These are phyloP conservation scores for Colletotrichum kahawae DNA, from an alignment of 2,329 filamentous ascomycete genomes.

Conservation along the genomic window DNA sequence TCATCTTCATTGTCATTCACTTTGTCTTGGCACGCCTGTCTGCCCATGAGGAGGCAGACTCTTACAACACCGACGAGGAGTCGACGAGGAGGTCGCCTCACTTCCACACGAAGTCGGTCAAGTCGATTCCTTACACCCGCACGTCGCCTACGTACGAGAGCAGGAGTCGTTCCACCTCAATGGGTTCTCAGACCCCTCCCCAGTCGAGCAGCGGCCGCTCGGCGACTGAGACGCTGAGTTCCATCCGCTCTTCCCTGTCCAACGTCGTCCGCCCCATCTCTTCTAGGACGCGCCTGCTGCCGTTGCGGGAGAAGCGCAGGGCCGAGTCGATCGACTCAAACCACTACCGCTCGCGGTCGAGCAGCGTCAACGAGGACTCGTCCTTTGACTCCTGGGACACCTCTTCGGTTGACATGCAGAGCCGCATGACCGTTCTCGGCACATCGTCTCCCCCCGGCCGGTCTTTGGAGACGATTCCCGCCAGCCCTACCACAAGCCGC, in stretches of 20 bases:
- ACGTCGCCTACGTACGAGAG: slow-evolving; percentile 35
- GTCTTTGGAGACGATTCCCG: slow-evolving; percentile 74
- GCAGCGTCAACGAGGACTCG: slow-evolving; percentile 53
- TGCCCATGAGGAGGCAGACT: slow-evolving; percentile 29
- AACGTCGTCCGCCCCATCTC: slow-evolving; percentile 58
- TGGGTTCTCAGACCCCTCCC: slow-evolving; percentile 45
- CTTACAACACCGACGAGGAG: slow-evolving; percentile 37
- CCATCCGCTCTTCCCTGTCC: slow-evolving; percentile 53
- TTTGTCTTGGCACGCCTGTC: slow-evolving; percentile 43
- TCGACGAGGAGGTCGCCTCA: slow-evolving; percentile 32
- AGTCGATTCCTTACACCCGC: slow-evolving; percentile 57
- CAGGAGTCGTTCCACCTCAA: slow-evolving; percentile 30
- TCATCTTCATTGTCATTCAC: slow-evolving; percentile 52
- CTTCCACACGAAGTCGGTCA: slow-evolving; percentile 56
- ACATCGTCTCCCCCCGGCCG: slow-evolving; percentile 51
- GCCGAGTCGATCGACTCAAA: slow-evolving; percentile 54
- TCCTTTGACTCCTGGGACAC: slow-evolving; percentile 80
- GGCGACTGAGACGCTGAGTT: slow-evolving; percentile 49
- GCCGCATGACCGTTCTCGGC: slow-evolving; percentile 61
- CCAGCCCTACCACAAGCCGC: slow-evolving; percentile 67
- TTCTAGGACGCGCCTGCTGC: slow-evolving; percentile 61
- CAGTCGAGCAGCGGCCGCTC: slow-evolving; percentile 51
- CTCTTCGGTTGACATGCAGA: slow-evolving; percentile 67
- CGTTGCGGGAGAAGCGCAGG: slow-evolving; percentile 45
- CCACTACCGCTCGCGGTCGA: slow-evolving; percentile 35